Percentiles rank a stretch among this genome's conserved stretches.
phyloP scores from a whole-genome alignment of 148 eudicot species.

The Rhododendron simsii region DNA sequence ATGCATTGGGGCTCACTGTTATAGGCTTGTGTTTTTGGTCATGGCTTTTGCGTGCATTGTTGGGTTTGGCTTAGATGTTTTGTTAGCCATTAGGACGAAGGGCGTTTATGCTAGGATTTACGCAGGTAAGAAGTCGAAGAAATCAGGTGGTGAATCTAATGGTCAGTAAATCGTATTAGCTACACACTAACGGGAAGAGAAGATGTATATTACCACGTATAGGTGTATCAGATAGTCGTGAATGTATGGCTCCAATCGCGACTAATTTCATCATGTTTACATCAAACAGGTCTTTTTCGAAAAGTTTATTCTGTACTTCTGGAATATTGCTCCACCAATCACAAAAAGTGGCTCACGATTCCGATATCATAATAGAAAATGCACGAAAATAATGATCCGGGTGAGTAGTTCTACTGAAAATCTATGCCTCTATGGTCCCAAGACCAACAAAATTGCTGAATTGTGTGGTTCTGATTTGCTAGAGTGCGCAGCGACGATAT shows the following conservation, averaged over 20 bases:
- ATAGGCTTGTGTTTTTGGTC: slow-evolving; percentile 58
- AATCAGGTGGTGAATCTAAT: background rate
- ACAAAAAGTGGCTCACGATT: background rate
- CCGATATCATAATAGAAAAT: no score
- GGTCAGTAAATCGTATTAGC: background rate
- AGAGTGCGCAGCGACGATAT: background rate
- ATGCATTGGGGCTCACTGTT: slow-evolving; percentile 76
- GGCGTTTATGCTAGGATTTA: slow-evolving; percentile 48
- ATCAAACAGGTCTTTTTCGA: background rate
- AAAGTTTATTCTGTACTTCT: background rate
- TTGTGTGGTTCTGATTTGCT: background rate
- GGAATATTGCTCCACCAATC: background rate
- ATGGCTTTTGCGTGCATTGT: slow-evolving; percentile 66
- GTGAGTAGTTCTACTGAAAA: no score
- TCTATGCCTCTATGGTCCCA: background rate
- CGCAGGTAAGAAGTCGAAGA: slow-evolving; percentile 33
- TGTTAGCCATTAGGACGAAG: slow-evolving; percentile 52
- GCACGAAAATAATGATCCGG: no score
- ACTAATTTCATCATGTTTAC: background rate
- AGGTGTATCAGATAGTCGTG: background rate
- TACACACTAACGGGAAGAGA: background rate
- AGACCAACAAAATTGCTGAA: background rate
- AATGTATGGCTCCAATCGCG: background rate
- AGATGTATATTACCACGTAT: background rate
- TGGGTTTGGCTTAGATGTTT: slow-evolving; percentile 58